Evolutionary conservation across 768 basidiomycete genomes (phyloP).

Genomic region (Cyclocybe aegerita): DNA sequence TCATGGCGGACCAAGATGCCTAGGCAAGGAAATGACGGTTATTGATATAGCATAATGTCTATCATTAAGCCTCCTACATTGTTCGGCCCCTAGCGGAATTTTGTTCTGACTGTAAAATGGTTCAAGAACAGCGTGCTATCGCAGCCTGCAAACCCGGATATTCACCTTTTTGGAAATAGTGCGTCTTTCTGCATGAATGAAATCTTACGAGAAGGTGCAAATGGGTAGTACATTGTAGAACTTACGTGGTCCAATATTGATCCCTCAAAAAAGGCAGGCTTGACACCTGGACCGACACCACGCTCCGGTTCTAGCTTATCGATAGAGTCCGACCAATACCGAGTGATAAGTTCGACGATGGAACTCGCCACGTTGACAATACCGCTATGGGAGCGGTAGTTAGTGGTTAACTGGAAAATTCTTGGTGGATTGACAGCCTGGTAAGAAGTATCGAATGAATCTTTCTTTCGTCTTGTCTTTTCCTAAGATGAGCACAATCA

Average conservation of each 20-base stretch:
- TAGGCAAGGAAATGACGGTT: slow-evolving; percentile 20
- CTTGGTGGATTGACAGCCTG: slow-evolving; percentile 15
- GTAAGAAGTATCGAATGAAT: no score
- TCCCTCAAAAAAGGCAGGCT: slow-evolving; percentile 57
- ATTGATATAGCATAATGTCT: background rate
- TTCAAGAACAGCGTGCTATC: slow-evolving; percentile 31
- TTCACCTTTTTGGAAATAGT: no score
- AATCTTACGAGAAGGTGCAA: no score
- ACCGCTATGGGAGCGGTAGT: slow-evolving; percentile 73
- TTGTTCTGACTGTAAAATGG: slow-evolving; percentile 30
- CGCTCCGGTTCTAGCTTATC: slow-evolving; percentile 56
- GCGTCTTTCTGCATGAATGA: no score
- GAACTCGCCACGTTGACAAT: slow-evolving; percentile 73
- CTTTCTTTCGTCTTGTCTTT: slow-evolving; percentile 1
- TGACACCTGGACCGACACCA: slow-evolving; percentile 51
- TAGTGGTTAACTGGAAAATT: slow-evolving; percentile 58
- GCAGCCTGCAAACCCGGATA: no score
- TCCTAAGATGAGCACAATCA: background rate
- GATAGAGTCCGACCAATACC: slow-evolving; percentile 66
- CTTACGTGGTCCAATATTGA: slow-evolving; percentile 39
- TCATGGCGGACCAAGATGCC: slow-evolving; percentile 73
- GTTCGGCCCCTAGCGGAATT: slow-evolving; percentile 63
- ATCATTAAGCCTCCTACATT: slow-evolving; percentile 56
- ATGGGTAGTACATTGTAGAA: no score
- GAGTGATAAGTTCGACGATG: slow-evolving; percentile 63